Evolutionary conservation across 371 early-diverging fungal genomes (phyloP).

Genomic region (Choanephora cucurbitarum): DNA sequence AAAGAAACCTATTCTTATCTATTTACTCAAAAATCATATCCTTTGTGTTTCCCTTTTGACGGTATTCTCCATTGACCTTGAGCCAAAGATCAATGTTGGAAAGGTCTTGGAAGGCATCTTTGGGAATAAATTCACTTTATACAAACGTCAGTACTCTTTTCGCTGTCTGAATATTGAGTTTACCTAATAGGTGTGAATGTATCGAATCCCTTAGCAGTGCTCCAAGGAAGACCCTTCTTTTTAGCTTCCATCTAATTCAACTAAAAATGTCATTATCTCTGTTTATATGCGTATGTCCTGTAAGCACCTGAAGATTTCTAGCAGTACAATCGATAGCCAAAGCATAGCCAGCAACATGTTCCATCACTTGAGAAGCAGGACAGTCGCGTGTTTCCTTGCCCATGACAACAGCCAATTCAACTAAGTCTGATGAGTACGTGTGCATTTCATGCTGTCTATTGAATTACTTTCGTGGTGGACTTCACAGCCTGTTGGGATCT

Average conservation of each 20-base stretch:
- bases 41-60: constrained; percentile 83
- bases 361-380: constrained; percentile 58
- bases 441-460: neutral
- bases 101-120: constrained; percentile 68
- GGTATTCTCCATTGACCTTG: constrained; percentile 76
- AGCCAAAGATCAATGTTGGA: constrained; percentile 79
- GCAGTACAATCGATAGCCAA: constrained; percentile 94
- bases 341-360: constrained; percentile 81
- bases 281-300: too few relatives aligned
- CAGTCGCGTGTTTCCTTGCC: constrained; percentile 85
- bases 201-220: constrained; percentile 93
- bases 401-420: constrained; percentile 94
- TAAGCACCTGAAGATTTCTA: constrained; percentile 81
- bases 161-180: neutral
- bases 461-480: constrained; percentile 87
- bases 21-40: constrained; percentile 90
- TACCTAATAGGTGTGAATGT: constrained; percentile 91
- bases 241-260: constrained; percentile 70
- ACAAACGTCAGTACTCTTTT: neutral
- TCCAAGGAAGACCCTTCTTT: constrained; percentile 88
- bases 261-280: neutral
- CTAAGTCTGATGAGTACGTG: constrained; percentile 26
- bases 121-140: constrained; percentile 77
- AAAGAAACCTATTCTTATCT: too few relatives aligned
- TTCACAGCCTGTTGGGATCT: constrained; percentile 76